These are phyloP conservation scores for Cyanodermella asteris DNA, from an alignment of 2,329 filamentous ascomycete species.

Conservation along the genomic window DNA sequence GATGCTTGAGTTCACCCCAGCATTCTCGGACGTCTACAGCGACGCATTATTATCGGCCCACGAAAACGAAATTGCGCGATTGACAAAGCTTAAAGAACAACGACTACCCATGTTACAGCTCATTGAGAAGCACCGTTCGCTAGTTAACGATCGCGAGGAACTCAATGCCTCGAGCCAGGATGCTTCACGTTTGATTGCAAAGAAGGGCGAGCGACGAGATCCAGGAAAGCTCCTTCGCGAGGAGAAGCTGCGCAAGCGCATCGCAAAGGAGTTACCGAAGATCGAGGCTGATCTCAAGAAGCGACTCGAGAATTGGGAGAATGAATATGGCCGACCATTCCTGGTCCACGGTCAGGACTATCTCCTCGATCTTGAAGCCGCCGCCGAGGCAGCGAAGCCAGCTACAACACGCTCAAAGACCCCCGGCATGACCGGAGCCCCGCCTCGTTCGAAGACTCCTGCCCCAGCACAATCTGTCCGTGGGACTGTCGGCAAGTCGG, in stretches of 20 bases:
- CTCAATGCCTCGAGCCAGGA: slow-evolving; percentile 83
- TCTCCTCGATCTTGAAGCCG: slow-evolving; percentile 56
- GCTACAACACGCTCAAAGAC: slow-evolving; percentile 53
- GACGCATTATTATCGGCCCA: slow-evolving; percentile 89
- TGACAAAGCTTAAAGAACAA: slow-evolving; percentile 68
- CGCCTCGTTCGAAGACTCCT: slow-evolving; percentile 28
- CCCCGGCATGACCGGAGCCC: slow-evolving; percentile 42
- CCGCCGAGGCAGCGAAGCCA: slow-evolving; percentile 31
- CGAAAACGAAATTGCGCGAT: slow-evolving; percentile 65
- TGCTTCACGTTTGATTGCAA: slow-evolving; percentile 75
- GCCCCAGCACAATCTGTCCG: slow-evolving; percentile 9
- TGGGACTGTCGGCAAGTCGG: too few relatives aligned
- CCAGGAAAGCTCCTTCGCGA: slow-evolving; percentile 83
- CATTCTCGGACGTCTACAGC: slow-evolving; percentile 91
- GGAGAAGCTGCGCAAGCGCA: slow-evolving; percentile 96
- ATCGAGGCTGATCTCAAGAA: slow-evolving; percentile 65
- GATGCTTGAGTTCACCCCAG: slow-evolving; percentile 94
- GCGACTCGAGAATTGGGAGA: slow-evolving; percentile 69
- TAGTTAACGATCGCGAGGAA: slow-evolving; percentile 72
- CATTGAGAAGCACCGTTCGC: slow-evolving; percentile 60
- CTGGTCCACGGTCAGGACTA: slow-evolving; percentile 82
- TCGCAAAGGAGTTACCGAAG: slow-evolving; percentile 88
- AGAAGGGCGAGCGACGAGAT: slow-evolving; percentile 85
- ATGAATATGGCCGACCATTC: slow-evolving; percentile 85
- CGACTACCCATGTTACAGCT: slow-evolving; percentile 63